Conservation (phyloP, 176 grass and related monocot species). For the Hsuehochloa calcarea region DNA sequence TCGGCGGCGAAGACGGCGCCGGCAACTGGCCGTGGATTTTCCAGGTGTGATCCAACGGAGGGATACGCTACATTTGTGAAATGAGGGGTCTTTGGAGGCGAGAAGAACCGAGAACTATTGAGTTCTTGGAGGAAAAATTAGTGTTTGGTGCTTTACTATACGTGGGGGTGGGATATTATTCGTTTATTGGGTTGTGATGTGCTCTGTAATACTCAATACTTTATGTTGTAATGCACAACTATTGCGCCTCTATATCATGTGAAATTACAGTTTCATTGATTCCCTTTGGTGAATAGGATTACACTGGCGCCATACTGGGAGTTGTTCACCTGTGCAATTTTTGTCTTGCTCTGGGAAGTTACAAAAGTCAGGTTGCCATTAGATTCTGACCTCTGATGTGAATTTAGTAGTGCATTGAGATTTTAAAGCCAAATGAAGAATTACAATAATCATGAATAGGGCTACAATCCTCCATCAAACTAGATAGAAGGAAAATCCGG, state of each 20-base stretch:
- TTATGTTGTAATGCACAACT: slow-evolving; percentile 29
- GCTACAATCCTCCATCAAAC: too few relatives aligned
- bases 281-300: not conserved
- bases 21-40: slow-evolving; percentile 77
- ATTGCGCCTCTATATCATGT: slow-evolving; percentile 6
- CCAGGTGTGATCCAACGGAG: slow-evolving; percentile 53
- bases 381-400: not conserved
- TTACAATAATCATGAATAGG: too few relatives aligned
- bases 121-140: slow-evolving; percentile 28
- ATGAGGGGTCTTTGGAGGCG: not conserved
- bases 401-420: too few relatives aligned
- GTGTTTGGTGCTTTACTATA: not conserved
- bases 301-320: not conserved
- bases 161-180: slow-evolving; percentile 8
- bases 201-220: not conserved
- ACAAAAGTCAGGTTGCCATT: not conserved
- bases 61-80: not conserved
- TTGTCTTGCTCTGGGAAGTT: not conserved
- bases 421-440: too few relatives aligned
- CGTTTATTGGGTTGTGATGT: slow-evolving; percentile 38
- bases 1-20: slow-evolving; percentile 59
- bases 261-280: slow-evolving; percentile 13
- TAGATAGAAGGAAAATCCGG: too few relatives aligned
- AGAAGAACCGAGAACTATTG: slow-evolving; percentile 10
- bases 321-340: not conserved